Evolutionary conservation across 148 eudicot species (phyloP), one percentile per base, ranked within the genome.

Genomic region (Camellia granthamiana): DNA sequence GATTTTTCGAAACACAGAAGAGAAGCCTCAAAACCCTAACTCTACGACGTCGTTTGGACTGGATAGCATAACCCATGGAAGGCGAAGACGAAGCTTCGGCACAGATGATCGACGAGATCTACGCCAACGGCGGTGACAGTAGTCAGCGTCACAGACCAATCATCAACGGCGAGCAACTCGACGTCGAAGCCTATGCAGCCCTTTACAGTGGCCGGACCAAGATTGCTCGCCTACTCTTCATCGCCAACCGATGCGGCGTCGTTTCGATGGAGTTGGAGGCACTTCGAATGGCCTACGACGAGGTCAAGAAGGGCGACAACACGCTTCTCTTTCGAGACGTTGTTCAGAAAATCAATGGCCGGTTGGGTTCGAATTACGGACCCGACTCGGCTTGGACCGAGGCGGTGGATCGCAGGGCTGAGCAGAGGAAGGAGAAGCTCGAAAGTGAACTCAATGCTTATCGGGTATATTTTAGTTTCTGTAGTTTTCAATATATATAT

Each of bases 401-500:
- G 14, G 70, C 83, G 2, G 97, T 96, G 5, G 98, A 96, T 70
- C 71, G 91, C 0, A 79, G 92, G 79, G 95, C 95, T 3, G 98
- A 96, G 76, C 88, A 75, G 82, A 84, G 89, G 89, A 93, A 88
- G 81, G 99, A 93, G 87, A 96, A 89, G 81, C 91, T 95, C 15
- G 99, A 95, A 87, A 93, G 84, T 61, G 97, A 93, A 55, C 97
- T 96, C 56, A 96, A 92, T 88, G 94, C 97, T 77, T 93, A 91
- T 83, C 83, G 95, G 84, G 98, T 93, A 88, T 60, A 61, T 2
- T 69, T n/a, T 7, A 0, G 16, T 51, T 61, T 67, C 49, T n/a
- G 38, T 30, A 30, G 38, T 41, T 64, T 38, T 60, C 19, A 43
- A 46, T 44, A 0, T 64, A 30, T 30, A 21, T 43, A 55, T 38